Base-by-base conservation (phyloP, 2,329 filamentous ascomycete species). In the Cryphonectria parasitica region DNA sequence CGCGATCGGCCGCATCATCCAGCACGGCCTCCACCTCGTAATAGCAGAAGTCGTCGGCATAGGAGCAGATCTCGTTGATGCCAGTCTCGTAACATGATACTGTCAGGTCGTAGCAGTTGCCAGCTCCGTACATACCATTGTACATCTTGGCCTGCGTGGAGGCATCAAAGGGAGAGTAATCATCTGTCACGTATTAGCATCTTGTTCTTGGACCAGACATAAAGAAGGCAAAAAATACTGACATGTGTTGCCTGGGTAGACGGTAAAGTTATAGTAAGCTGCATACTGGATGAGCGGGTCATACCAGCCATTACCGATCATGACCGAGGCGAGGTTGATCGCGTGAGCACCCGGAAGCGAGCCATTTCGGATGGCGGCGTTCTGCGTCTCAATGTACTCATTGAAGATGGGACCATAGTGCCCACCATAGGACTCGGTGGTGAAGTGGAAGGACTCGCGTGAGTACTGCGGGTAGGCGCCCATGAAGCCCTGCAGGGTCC, bases 401-500 rank as follows among this genome's bases (percentile, higher is more conserved):
- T 82, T 85, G 76, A 88, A 89, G 0, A 88, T 79, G 0, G 88
- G 88, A 0, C 81, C 87, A 74, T 88, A 89, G 72, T 89, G 87
- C 0, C 88, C 88, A 1, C 87, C 87, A 70, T 88, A 88, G 54
- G 82, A 85, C 76, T 89, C 87, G 0, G 85, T 87, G 0, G 86
- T 80, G 73, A 89, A 87, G 75, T 85, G 83, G 74, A 89, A 86
- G 0, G 83, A 84, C 60, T 83, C 80, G 28, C 83, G 79, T 0
- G 82, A 79, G 74, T 85, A 85, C 70, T 84, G 76, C 1, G 83
- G 88, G 75, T 90, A 90, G 0, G 84, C 88, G 2, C 88, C 88
- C 84, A 89, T 88, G 77, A 90, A 90, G 0, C 87, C 88, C 75
- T 90, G 88, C 36, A 90, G 76, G 0, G 86, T 87, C 77, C 85